Conservation (phyloP, 306 rosid genomes). For the Senna tora region DNA sequence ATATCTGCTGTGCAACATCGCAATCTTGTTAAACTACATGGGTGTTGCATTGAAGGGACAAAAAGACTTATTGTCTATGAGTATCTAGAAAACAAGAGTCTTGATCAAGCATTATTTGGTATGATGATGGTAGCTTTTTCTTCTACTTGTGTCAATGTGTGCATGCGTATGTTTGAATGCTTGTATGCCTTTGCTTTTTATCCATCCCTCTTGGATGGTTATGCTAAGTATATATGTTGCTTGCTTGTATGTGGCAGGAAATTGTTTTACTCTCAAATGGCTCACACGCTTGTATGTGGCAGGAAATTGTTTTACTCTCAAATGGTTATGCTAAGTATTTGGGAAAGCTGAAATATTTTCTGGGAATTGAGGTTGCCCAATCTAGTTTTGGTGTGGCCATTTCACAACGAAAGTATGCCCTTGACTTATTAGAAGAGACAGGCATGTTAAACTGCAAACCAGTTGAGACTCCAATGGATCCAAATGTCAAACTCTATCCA, state of each 20-base stretch:
- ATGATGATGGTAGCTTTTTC: constrained; percentile 30
- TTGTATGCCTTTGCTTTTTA: neutral
- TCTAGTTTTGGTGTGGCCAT: no score
- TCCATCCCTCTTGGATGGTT: constrained; percentile 1
- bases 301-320: no score
- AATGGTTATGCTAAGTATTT: no score
- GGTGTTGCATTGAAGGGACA: constrained; percentile 77
- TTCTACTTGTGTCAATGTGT: neutral
- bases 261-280: no score
- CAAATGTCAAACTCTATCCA: no score
- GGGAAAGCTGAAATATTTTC: no score
- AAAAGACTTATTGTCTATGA: constrained; percentile 79
- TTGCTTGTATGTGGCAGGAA: constrained; percentile 43
- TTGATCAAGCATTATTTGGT: constrained; percentile 91
- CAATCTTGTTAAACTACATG: constrained; percentile 74
- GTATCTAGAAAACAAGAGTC: constrained; percentile 81
- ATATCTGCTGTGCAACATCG: constrained; percentile 87
- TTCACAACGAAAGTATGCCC: no score
- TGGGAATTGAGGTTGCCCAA: no score
- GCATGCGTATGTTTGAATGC: neutral
- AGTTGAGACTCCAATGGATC: no score
- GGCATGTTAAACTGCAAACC: no score
- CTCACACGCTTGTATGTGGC: no score
- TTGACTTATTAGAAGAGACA: no score
- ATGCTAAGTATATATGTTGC: neutral